Evolutionary conservation across 164 flowering plant species (phyloP), one percentile per base, ranked within the genome.

Genomic region (Liquidambar formosana): DNA sequence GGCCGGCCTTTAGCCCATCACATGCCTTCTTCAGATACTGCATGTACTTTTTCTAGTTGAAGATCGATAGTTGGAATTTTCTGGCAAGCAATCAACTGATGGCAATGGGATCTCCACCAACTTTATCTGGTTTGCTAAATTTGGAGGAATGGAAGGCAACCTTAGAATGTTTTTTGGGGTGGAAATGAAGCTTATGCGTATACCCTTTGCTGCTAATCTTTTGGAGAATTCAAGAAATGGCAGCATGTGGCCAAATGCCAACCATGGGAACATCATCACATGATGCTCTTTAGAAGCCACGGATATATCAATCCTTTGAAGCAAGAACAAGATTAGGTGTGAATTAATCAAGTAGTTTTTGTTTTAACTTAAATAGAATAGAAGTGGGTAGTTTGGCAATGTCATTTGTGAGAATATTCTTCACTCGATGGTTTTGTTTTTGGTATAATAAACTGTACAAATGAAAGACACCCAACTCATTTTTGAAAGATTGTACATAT

Each of bases 21-120:
- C 68, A 81, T 0, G 86, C 88, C 0, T 14, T 63, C 69, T 82
- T 84, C 5, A 84, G 70, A 48, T 73, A 64, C 33, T 65, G 74
- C n/a, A n/a, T 65, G 74, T 2, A 79, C 64, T 54, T 71, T 49
- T 5, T 83, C 81, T 1, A 13, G 27, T 9, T 69, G 71, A 4
- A 86, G 0, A 48, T 87, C 88, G 0, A 70, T 59, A 8, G 88
- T 81, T 81, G 38, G 90, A 70, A 10, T 65, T 68, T n/a, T 69
- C 73, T 0, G 84, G 85, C 38, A 85, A 67, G 56, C 57, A 28
- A 1, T 62, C 53, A 15, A 27, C 48, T 0, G 49, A 11, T 0
- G 87, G 84, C 66, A 83, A 56, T 8, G 78, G 80, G 4, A 87
- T 19, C 49, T 65, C 61, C 15, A 82, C 76, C 0, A 77, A 43